Conservation (phyloP, 371 early-diverging fungal species). For the Mucor indicus region DNA sequence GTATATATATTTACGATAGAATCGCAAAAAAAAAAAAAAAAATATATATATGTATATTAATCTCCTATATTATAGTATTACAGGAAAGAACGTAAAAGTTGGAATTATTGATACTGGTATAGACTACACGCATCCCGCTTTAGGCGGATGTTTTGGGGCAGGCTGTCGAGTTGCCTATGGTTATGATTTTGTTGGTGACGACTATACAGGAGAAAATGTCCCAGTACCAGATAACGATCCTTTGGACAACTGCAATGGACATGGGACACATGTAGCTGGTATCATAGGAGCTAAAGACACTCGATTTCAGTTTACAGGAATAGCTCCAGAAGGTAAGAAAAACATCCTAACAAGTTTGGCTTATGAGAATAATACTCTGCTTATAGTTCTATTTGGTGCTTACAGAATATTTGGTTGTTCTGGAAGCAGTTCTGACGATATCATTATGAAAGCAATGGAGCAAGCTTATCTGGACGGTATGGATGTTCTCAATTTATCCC, state of each 20-base stretch:
- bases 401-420: conserved; percentile 77
- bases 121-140: conserved; percentile 66
- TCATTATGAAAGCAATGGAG: conserved; percentile 71
- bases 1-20: conserved; percentile 6
- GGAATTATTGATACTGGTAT: conserved; percentile 51
- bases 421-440: conserved; percentile 68
- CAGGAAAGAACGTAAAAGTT: conserved; percentile 25
- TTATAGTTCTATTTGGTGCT: conserved; percentile 55
- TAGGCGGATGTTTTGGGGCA: conserved; percentile 69
- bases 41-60: not conserved
- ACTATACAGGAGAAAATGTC: conserved; percentile 21
- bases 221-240: conserved; percentile 28
- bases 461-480: conserved; percentile 68
- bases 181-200: conserved; percentile 58
- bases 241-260: conserved; percentile 26
- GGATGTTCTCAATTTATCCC: conserved; percentile 43
- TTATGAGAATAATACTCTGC: not conserved
- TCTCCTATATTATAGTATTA: conserved; percentile 15
- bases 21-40: not conserved
- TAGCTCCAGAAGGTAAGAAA: conserved; percentile 56
- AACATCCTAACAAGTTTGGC: not conserved
- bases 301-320: conserved; percentile 45
- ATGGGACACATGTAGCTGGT: conserved; percentile 43
- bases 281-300: conserved; percentile 60
- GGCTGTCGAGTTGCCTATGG: conserved; percentile 61